Evolutionary conservation across 2,329 filamentous ascomycete species (phyloP), one percentile per base, ranked within the genome.

Genomic region (Chaetomium olivaceum): DNA sequence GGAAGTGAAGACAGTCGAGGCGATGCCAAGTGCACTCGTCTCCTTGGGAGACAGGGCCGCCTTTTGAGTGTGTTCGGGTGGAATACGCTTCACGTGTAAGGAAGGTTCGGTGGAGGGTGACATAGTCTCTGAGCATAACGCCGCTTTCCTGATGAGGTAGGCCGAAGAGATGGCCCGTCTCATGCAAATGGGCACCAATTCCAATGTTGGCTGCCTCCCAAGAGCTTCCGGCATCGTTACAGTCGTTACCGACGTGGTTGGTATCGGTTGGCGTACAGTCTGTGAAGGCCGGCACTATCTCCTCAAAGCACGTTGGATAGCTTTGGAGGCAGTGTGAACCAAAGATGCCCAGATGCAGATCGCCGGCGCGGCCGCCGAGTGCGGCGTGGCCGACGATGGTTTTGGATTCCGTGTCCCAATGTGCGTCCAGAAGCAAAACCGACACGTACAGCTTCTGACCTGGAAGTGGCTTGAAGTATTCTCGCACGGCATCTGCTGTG

Each of bases 121-220:
- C 87, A 75, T 96, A 97, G 76, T 97, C 94, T 63, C 91, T 85
- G 59, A 93, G 81, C 94, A 98, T 98, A 67, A 98, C 84, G n/a
- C 95, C 94, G 31, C 82, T 90, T 74, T 95, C 92, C 74, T 96
- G 92, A 74, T 96, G 91, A 11, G 92, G 92, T 70, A 92, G 96
- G 58, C 94, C 94, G 71, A 98, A 91, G 25, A 97, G 78, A 78
- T 96, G 94, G 3, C 94, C 94, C 0, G 90, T 90, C 77, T 97
- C 93, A 76, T 96, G 94, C 57, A 98, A 78, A 77, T 98, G 94
- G 11, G 92, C 93, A 8, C 94, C 94, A 69, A 98, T 96, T 33
- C 93, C 93, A 67, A 97, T 90, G 72, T 94, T 96, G 29, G 92
- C 93, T n/a, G 93, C 89, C 76, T 98, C 94, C 94, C 94, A 98